Evolutionary conservation across 257 asterid species (phyloP).

Genomic region (Henckelia pumila): DNA sequence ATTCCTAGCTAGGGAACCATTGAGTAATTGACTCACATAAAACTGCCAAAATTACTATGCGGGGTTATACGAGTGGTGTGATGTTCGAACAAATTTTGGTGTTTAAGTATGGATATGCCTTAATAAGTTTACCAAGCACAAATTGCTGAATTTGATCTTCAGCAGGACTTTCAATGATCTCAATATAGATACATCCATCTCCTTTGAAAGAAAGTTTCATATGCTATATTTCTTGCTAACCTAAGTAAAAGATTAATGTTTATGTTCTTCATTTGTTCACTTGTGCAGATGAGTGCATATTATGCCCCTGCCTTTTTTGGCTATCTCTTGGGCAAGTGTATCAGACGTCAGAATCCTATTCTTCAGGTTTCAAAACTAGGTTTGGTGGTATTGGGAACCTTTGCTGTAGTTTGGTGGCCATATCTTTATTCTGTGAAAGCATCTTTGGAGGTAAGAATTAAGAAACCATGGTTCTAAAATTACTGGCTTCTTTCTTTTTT

Average conservation of each 20-base stretch:
- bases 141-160: not conserved
- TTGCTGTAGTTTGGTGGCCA: slow-evolving; percentile 85
- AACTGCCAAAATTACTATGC: not conserved
- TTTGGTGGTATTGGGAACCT: slow-evolving; percentile 78
- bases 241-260: not conserved
- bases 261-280: slow-evolving; percentile 14
- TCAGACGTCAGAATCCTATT: slow-evolving; percentile 60
- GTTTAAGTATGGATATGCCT: not conserved
- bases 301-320: slow-evolving; percentile 93
- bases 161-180: not conserved
- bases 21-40: not conserved
- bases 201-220: not conserved
- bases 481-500: slow-evolving; percentile 11
- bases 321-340: slow-evolving; percentile 84
- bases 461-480: slow-evolving; percentile 4
- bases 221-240: not conserved
- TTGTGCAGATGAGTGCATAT: slow-evolving; percentile 86
- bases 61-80: slow-evolving; percentile 10
- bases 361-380: slow-evolving; percentile 69
- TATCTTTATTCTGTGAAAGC: slow-evolving; percentile 75
- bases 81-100: not conserved
- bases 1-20: not conserved
- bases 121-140: not conserved
- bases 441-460: slow-evolving; percentile 76
- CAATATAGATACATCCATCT: not conserved